Evolutionary conservation across 1,284 basidiomycete genomes (phyloP), one percentile per base, ranked within the genome.

Genomic region (Microbotryum violaceum): DNA sequence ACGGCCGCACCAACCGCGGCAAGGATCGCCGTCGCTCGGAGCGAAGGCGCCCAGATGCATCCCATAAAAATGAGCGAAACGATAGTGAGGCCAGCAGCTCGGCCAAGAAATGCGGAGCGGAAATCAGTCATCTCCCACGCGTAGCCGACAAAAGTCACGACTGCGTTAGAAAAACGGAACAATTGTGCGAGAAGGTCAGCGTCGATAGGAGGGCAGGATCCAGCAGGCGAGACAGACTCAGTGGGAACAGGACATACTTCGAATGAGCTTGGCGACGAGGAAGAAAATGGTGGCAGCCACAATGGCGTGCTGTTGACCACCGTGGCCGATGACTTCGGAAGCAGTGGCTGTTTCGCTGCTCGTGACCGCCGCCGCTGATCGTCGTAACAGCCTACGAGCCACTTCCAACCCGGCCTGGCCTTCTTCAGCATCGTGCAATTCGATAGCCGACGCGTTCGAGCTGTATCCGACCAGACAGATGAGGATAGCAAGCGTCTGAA

Each of bases 241-340:
- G 37, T 12, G 37, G 37, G 16, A 42, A 12, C 37, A 42, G 6
- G 12, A 16, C 14, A 42, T 42, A 42, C 37, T 53, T 53, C 51
- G 51, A 31, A 53, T 53, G 21, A 53, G 31, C 27, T 53, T 53
- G 14, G 51, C 51, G 18, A 53, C 51, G 25, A 53, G 51, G 51
- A 53, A 53, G 51, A 53, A 53, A 27, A 6, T 33, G 12, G 51
- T 53, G 27, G 51, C 51, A 5, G 51, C 51, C 25, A 53, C 51
- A n/a, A 49, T 23, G 3, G 54, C 47, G 23, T 58, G 42, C 23
- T 58, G 33, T 6, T n/a, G 57, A 33, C 33, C 27, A 61, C 42
- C 31, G 47, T 49, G 31, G 16, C 37, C 16, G 12, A 18, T 16
- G 16, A 42, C 18, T 14, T 42, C 51, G 48, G 27, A 23, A 18